Evolutionary conservation across 306 rosid species (phyloP).

Genomic region (Myrica gale): DNA sequence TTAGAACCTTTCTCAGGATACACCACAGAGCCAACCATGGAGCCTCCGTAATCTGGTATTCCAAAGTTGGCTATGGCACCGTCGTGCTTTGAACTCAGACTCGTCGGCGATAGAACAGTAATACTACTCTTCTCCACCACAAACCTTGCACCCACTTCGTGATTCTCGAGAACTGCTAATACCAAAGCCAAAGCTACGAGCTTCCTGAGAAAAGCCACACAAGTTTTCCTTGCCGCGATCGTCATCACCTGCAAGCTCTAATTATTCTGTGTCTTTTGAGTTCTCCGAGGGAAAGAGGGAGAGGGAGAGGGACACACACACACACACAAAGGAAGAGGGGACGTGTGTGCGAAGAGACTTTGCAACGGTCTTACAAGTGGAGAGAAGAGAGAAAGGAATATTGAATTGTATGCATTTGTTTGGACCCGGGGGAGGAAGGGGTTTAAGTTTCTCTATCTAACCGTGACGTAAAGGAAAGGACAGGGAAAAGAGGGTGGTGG

Average conservation of each 20-base stretch:
- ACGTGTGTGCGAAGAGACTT: conserved; percentile 23
- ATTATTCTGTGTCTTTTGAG: background rate
- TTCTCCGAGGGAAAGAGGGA: background rate
- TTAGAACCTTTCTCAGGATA: conserved; percentile 53
- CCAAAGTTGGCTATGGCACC: conserved; percentile 90
- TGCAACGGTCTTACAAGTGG: conserved; percentile 37
- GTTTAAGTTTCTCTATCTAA: conserved; percentile 44
- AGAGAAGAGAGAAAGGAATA: conserved; percentile 26
- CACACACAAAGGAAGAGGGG: background rate
- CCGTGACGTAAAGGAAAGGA: conserved; percentile 58
- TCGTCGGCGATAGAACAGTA: conserved; percentile 54
- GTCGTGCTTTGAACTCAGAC: conserved; percentile 43
- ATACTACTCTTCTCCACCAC: conserved; percentile 85
- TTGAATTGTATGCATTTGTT: conserved; percentile 17
- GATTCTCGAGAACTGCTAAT: conserved; percentile 9
- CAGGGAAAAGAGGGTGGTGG: conserved; percentile 34
- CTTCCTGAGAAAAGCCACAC: conserved; percentile 36
- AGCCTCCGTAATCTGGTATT: conserved; percentile 89
- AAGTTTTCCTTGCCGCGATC: conserved; percentile 3
- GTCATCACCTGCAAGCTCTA: background rate
- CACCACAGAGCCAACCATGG: conserved; percentile 58
- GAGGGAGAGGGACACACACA: background rate
- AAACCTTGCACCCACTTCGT: conserved; percentile 44
- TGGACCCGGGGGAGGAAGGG: background rate
- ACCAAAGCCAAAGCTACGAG: conserved; percentile 7